These are phyloP conservation scores for Harringtonia lauricola DNA, from an alignment of 2,329 filamentous ascomycete genomes.

Conservation along the genomic window DNA sequence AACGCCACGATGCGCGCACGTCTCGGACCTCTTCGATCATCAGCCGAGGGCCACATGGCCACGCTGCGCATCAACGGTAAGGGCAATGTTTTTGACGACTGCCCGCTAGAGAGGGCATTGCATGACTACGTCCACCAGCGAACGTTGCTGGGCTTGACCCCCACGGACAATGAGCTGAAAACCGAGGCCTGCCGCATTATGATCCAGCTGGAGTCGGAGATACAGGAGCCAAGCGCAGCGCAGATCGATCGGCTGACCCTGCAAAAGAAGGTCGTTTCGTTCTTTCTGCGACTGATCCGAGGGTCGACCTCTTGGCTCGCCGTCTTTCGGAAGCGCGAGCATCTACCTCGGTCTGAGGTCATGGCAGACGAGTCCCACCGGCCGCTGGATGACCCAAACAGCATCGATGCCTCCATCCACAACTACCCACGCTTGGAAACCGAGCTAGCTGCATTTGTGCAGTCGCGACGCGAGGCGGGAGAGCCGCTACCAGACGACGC, in stretches of 20 bases:
- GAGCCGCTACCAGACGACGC: slow-evolving; percentile 36
- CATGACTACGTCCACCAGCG: slow-evolving; percentile 41
- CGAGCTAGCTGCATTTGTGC: slow-evolving; percentile 43
- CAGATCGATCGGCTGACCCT: slow-evolving; percentile 28
- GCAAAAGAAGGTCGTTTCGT: slow-evolving; percentile 40
- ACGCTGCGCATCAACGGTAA: slow-evolving; percentile 46
- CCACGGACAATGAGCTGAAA: slow-evolving; percentile 49
- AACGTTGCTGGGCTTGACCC: slow-evolving; percentile 43
- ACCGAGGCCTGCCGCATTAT: slow-evolving; percentile 47
- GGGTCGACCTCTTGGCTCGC: slow-evolving; percentile 42
- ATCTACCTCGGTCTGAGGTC: slow-evolving; percentile 45
- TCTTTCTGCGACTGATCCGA: slow-evolving; percentile 42
- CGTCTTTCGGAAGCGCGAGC: slow-evolving; percentile 43
- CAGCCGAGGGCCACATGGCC: slow-evolving; percentile 34
- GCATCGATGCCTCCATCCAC: slow-evolving; percentile 49
- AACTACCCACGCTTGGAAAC: slow-evolving; percentile 44
- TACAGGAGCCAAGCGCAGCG: not conserved
- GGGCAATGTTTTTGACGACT: slow-evolving; percentile 43
- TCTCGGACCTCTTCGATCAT: slow-evolving; percentile 34
- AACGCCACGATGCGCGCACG: slow-evolving; percentile 30
- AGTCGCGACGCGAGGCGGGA: slow-evolving; percentile 30
- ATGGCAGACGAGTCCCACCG: slow-evolving; percentile 35
- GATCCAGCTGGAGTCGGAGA: slow-evolving; percentile 38
- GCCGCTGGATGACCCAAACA: slow-evolving; percentile 37
- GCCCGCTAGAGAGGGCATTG: slow-evolving; percentile 43